These are phyloP conservation scores for Verticillium longisporum DNA, from an alignment of 2,329 filamentous ascomycete genomes.

Conservation along the genomic window DNA sequence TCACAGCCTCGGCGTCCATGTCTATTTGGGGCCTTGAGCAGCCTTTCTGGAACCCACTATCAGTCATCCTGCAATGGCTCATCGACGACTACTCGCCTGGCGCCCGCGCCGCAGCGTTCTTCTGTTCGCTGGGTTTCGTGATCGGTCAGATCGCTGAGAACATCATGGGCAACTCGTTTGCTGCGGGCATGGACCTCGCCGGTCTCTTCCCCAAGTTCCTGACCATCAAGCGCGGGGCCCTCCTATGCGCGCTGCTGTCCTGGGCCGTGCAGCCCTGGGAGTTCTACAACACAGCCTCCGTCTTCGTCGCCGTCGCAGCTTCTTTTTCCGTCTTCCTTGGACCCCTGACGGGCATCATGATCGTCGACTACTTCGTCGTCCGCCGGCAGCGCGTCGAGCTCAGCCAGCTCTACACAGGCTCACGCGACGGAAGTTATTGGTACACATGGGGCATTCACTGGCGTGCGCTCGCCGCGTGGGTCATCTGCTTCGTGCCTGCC, in stretches of 20 bases:
- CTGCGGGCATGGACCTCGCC: constrained; percentile 21
- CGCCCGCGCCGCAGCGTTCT: constrained; percentile 20
- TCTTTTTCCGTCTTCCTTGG: constrained; percentile 21
- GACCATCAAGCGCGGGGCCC: constrained; percentile 18
- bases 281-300: constrained; percentile 19
- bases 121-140: constrained; percentile 17
- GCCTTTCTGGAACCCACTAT: constrained; percentile 17
- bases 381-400: constrained; percentile 27
- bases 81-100: constrained; percentile 17
- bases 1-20: constrained; percentile 19
- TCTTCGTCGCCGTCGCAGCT: constrained; percentile 18
- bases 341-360: constrained; percentile 21
- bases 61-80: constrained; percentile 19
- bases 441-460: constrained; percentile 20
- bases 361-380: constrained; percentile 20
- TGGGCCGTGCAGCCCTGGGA: constrained; percentile 22
- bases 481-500: constrained; percentile 21
- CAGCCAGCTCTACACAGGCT: constrained; percentile 26
- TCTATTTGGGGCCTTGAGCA: constrained; percentile 16
- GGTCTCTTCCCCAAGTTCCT: constrained; percentile 19
- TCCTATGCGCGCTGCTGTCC: constrained; percentile 15
- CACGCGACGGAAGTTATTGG: constrained; percentile 27
- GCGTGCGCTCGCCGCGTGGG: constrained; percentile 12
- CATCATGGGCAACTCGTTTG: constrained; percentile 19
- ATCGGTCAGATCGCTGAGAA: constrained; percentile 21